These are phyloP conservation scores for Dalbergia oliveri DNA, from an alignment of 306 rosid genomes.

Conservation along the genomic window DNA sequence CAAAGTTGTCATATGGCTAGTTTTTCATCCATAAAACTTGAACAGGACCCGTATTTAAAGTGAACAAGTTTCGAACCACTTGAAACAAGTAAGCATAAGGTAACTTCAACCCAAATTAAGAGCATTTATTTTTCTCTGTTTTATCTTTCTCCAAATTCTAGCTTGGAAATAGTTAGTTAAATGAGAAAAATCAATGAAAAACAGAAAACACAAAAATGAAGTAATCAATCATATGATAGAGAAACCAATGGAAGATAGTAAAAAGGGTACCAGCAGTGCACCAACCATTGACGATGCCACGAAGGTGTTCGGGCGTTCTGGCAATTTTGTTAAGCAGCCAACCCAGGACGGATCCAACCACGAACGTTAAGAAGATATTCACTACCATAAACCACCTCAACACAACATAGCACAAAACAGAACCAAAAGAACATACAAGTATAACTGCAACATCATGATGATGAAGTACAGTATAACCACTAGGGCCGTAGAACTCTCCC, in stretches of 20 bases:
- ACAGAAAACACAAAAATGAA: too few relatives aligned
- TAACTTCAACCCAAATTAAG: not conserved
- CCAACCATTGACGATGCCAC: constrained; percentile 33
- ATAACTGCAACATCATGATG: too few relatives aligned
- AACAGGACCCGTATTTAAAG: too few relatives aligned
- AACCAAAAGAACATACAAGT: not conserved
- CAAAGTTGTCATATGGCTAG: too few relatives aligned
- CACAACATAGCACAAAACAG: not conserved
- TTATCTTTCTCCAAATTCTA: not conserved
- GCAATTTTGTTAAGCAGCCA: constrained; percentile 42
- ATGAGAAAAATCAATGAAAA: too few relatives aligned
- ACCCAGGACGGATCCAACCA: constrained; percentile 28
- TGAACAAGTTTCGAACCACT: too few relatives aligned
- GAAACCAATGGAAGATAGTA: not conserved
- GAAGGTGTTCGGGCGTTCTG: constrained; percentile 29
- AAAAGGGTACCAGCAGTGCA: constrained; percentile 4
- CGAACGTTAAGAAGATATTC: constrained; percentile 29
- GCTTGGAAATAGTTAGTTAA: not conserved
- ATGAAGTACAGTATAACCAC: too few relatives aligned
- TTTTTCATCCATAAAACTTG: too few relatives aligned
- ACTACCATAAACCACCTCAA: constrained; percentile 35
- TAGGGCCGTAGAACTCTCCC: too few relatives aligned
- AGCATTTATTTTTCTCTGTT: not conserved
- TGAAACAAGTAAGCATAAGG: too few relatives aligned
- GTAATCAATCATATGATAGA: not conserved